Percentiles rank a stretch among this genome's conserved stretches.
These are phyloP conservation scores for Eutypa lata DNA, from an alignment of 2,329 filamentous ascomycete species.

Conservation along the genomic window DNA sequence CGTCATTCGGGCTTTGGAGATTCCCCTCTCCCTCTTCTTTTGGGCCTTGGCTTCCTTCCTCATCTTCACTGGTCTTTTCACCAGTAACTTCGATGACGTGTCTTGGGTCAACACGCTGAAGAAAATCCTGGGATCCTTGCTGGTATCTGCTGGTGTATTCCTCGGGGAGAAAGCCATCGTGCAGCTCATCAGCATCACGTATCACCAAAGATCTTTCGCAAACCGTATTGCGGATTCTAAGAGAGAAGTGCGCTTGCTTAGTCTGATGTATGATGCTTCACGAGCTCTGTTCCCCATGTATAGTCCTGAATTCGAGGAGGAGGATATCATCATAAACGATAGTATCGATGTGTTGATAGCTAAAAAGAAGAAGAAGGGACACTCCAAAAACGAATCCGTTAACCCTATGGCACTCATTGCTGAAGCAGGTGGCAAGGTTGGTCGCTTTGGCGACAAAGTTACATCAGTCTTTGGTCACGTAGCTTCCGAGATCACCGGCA, in stretches of 20 bases:
- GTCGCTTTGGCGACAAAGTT: slow-evolving; percentile 86
- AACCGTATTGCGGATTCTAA: slow-evolving; percentile 86
- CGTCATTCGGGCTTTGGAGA: slow-evolving; percentile 61
- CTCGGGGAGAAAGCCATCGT: slow-evolving; percentile 76
- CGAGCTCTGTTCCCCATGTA: slow-evolving; percentile 87
- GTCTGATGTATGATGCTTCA: slow-evolving; percentile 86
- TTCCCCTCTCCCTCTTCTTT: slow-evolving; percentile 66
- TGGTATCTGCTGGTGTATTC: slow-evolving; percentile 68
- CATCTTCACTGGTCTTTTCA: slow-evolving; percentile 57
- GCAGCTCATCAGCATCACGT: slow-evolving; percentile 80
- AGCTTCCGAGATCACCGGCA: slow-evolving; percentile 91
- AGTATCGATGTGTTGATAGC: slow-evolving; percentile 68
- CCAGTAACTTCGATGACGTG: slow-evolving; percentile 30
- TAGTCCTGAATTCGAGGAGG: slow-evolving; percentile 83
- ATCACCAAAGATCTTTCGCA: slow-evolving; percentile 81
- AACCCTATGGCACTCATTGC: slow-evolving; percentile 77
- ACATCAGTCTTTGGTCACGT: slow-evolving; percentile 91
- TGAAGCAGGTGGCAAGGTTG: slow-evolving; percentile 69
- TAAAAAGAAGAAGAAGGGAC: slow-evolving; percentile 44
- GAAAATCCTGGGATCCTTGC: slow-evolving; percentile 62
- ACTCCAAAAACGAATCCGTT: slow-evolving; percentile 54
- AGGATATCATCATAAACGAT: slow-evolving; percentile 90
- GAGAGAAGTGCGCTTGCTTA: slow-evolving; percentile 75
- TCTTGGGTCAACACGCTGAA: slow-evolving; percentile 58
- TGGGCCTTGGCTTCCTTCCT: slow-evolving; percentile 63